phyloP scores from a whole-genome alignment of 1,284 basidiomycete genomes.

The Moniliella sp. region DNA sequence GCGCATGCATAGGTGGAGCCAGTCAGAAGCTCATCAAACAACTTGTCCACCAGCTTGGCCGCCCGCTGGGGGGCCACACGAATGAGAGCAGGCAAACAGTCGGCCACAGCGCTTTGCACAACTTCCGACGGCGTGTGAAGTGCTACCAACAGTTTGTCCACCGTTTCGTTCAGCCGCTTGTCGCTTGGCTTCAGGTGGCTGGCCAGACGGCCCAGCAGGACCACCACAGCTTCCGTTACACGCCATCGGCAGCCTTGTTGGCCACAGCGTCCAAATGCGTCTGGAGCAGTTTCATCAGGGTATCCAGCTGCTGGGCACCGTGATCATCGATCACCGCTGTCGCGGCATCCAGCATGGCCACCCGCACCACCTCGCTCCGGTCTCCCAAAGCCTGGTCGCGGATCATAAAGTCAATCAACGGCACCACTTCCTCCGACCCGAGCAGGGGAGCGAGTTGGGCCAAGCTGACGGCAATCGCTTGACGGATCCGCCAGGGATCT shows the following conservation, averaged over 20 bases:
- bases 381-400: constrained; percentile 69
- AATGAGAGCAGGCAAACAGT: constrained; percentile 64
- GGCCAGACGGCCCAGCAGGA: constrained; percentile 78
- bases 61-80: constrained; percentile 43
- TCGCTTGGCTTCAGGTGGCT: constrained; percentile 54
- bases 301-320: constrained; percentile 51
- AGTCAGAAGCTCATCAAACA: constrained; percentile 45
- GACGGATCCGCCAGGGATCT: constrained; percentile 75
- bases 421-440: constrained; percentile 47
- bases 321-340: constrained; percentile 61
- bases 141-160: constrained; percentile 71
- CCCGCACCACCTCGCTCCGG: constrained; percentile 56
- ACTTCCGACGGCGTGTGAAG: constrained; percentile 84
- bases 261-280: constrained; percentile 46
- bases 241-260: constrained; percentile 14
- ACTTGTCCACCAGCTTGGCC: constrained; percentile 42
- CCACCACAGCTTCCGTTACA: constrained; percentile 86
- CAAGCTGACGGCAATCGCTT: constrained; percentile 55
- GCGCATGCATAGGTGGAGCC: constrained; percentile 61
- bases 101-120: constrained; percentile 86
- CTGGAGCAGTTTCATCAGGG: constrained; percentile 68
- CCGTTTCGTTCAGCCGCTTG: constrained; percentile 39
- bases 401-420: constrained; percentile 72
- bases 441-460: constrained; percentile 46
- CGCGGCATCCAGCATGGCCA: constrained; percentile 67